These are phyloP conservation scores for Gymnopus androsaceus DNA, from an alignment of 1,284 basidiomycete species.

Conservation along the genomic window DNA sequence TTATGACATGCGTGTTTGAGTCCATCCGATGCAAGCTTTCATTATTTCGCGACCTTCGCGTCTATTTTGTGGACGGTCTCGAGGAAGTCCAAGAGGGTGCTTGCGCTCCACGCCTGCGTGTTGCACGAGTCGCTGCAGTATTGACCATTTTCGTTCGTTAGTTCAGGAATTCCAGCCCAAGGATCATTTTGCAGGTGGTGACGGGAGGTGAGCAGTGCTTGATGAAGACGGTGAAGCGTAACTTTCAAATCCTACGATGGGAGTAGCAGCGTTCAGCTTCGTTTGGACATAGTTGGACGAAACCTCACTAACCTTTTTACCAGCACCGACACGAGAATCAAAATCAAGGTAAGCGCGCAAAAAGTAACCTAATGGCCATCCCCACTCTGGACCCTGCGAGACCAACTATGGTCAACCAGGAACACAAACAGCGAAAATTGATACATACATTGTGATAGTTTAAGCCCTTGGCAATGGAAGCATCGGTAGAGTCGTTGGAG, in stretches of 20 bases:
- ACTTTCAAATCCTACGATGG: constrained; percentile 59
- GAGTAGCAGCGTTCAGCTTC: background rate
- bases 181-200: constrained; percentile 76
- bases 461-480: constrained; percentile 83
- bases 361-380: constrained; percentile 94
- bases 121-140: constrained; percentile 86
- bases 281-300: background rate
- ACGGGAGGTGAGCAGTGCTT: constrained; percentile 68
- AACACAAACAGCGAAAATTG: constrained; percentile 12
- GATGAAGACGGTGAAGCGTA: constrained; percentile 81
- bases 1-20: too few relatives aligned
- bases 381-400: constrained; percentile 83
- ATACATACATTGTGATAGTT: constrained; percentile 79
- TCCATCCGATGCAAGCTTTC: background rate
- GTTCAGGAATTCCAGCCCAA: constrained; percentile 91
- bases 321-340: constrained; percentile 62
- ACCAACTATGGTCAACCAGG: too few relatives aligned
- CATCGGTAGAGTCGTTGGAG: constrained; percentile 83
- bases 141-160: constrained; percentile 82
- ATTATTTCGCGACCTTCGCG: background rate
- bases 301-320: constrained; percentile 59
- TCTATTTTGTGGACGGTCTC: constrained; percentile 63
- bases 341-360: constrained; percentile 90
- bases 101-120: constrained; percentile 92
- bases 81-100: constrained; percentile 85